Evolutionary conservation across 805 yeast species (phyloP), one percentile per base, ranked within the genome.

Genomic region (Cyberlindnera maritima): DNA sequence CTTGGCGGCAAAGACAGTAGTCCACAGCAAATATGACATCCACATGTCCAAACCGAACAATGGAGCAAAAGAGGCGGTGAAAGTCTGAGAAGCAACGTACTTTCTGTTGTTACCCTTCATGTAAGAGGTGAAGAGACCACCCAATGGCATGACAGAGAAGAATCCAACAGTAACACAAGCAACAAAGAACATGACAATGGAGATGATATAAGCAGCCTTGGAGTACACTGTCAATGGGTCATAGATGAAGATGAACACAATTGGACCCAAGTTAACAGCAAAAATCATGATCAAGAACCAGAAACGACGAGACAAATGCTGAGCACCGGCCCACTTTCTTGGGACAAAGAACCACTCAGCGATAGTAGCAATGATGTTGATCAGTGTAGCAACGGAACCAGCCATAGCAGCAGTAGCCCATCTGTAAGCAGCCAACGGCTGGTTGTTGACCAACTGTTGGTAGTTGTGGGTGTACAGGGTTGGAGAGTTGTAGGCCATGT

Each of bases 321-420:
- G 98, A 67, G 98, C 97, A 70, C 99, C 99, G 31, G 98, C 96
- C 98, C 98, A 94, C 59, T 85, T 81, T 71, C 98, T 85, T 57
- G 99, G 99, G 52, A 94, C 98, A 62, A 90, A 94, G 65, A 83
- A 74, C 96, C 96, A 92, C 71, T 94, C 99, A 62, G 87, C 80
- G 32, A 90, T 49, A 25, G 98, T 91, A 42, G 99, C 99, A 48
- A 79, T 57, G 50, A 94, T 76, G 71, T 94, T 96, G 61, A 94
- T 80, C 41, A 79, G 64, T 50, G 83, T 70, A 44, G 97, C 98
- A 59, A 92, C 75, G 42, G 86, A 69, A 76, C 99, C 99, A 70
- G 92, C 98, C 59, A 91, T 74, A 44, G 96, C 96, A 55, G 84
- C 85, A 34, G 96, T 75, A 50, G 98, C 91, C 97, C 97, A 95